Conservation (phyloP, 768 basidiomycete species). For the Collybia nuda region DNA sequence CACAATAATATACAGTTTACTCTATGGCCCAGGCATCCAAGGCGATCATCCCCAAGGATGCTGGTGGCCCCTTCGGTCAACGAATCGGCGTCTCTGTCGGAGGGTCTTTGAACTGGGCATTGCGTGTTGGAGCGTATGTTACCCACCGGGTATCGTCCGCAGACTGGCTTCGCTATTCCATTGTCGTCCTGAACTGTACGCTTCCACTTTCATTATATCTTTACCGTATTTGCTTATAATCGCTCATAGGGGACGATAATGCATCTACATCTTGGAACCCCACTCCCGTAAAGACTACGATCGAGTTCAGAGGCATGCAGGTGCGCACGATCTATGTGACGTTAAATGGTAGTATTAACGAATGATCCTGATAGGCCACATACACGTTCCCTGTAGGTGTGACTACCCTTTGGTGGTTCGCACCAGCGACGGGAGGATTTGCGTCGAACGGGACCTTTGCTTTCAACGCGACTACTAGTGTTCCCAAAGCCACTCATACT, state of each 20-base stretch:
- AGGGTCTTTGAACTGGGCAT: conserved; percentile 54
- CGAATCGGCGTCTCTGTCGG: conserved; percentile 65
- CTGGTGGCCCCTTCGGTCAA: conserved; percentile 65
- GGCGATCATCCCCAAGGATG: conserved; percentile 68
- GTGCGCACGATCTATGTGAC: conserved; percentile 24
- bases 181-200: conserved; percentile 75
- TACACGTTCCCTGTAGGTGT: conserved; percentile 82
- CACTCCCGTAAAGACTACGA: conserved; percentile 52
- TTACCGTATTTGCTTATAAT: not conserved
- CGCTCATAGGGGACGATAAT: conserved; percentile 44
- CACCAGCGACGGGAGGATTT: conserved; percentile 10
- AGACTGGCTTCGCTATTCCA: conserved; percentile 65
- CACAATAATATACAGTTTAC: conserved; percentile 43
- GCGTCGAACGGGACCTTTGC: not conserved
- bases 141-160: conserved; percentile 50
- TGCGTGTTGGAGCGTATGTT: conserved; percentile 66
- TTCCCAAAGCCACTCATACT: not conserved
- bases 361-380: conserved; percentile 40
- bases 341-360: not conserved
- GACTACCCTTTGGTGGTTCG: conserved; percentile 55
- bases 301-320: conserved; percentile 64
- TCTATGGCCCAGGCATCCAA: conserved; percentile 76
- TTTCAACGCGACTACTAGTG: conserved; percentile 9
- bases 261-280: conserved; percentile 53
- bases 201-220: not conserved